phyloP scores from a whole-genome alignment of 2,329 filamentous ascomycete genomes.

The Aspergillus japonicus region DNA sequence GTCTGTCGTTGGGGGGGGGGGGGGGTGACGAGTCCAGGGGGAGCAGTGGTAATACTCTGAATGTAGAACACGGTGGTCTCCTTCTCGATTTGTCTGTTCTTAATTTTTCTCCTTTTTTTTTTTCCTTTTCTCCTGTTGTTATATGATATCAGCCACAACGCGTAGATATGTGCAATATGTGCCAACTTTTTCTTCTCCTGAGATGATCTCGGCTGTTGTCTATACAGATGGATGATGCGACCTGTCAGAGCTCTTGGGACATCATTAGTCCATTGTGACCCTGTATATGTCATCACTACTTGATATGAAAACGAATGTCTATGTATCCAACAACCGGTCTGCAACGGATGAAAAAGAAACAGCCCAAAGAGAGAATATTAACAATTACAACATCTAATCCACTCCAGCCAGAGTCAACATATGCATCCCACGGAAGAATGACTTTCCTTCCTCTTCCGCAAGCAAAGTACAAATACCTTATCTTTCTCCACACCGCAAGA shows the following conservation, averaged over 20 bases:
- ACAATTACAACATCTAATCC: conserved; percentile 4
- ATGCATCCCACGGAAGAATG: not conserved
- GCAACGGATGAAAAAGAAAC: not conserved
- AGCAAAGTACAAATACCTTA: too few relatives aligned
- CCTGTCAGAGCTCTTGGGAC: not conserved
- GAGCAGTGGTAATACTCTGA: conserved; percentile 14
- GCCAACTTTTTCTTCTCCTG: not conserved
- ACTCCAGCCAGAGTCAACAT: not conserved
- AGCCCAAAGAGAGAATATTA: not conserved
- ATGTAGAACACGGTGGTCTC: conserved; percentile 20
- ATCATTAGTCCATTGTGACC: not conserved
- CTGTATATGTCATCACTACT: not conserved
- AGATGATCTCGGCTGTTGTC: not conserved
- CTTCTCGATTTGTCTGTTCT: conserved; percentile 6
- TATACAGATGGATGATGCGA: not conserved
- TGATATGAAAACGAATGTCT: not conserved
- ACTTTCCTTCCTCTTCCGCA: too few relatives aligned
- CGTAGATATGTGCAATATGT: conserved; percentile 25
- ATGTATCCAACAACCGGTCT: not conserved
- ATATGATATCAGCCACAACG: conserved; percentile 13
- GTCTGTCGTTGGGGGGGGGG: conserved; percentile 7
- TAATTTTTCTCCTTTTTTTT: conserved; percentile 8
- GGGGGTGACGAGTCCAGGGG: conserved; percentile 1
- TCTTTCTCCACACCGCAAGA: too few relatives aligned
- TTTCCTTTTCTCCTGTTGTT: conserved; percentile 5